Base-by-base conservation (phyloP, 371 early-diverging fungal species). In the Rhizopus stolonifer region DNA sequence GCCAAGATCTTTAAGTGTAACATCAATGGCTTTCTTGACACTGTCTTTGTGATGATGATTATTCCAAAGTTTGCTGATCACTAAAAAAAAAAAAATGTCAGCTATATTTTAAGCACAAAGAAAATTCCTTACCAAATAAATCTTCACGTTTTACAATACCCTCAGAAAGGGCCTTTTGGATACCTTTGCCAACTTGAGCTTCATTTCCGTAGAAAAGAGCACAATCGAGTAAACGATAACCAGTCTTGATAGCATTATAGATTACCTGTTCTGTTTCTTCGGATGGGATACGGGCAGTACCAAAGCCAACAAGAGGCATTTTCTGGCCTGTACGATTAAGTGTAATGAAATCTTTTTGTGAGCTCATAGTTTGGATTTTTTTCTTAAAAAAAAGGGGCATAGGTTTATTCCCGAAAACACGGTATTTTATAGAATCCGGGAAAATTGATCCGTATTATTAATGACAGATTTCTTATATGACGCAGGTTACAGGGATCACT, bases 31-130 rank as follows among this genome's bases (percentile, higher is more conserved):
- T 29, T 76, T 59, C 2, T 70, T 65, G 0, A 84, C 81, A 46
- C 77, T 38, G 3, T 71, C 65, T 45, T 79, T 78, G 38, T 50
- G 33, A 42, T 82, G 84, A 46, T 64, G 65, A 24, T 69, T 73
- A 57, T 84, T 86, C 87, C 85, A 86, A 24, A 90, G 68, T 68
- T 92, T 92, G 40, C 85, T 81, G 26, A 86, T 83, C 50, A 89
- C 82, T 74, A 81, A 76, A 23, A 73, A 21, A 32, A 9, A 6
- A 29, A 23, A 26, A 17, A 18, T 22, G 24, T 15, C 31, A 23
- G 46, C 9, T 22, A 5, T 21, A 18, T 34, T n/a, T n/a, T n/a
- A n/a, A n/a, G 8, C 11, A 23, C 24, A 34, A 21, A 14, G 0
- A 13, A 34, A 18, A 10, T 36, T 39, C 23, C 68, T 70, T 69